Base-by-base conservation (phyloP, 768 basidiomycete species). In the Collybiopsis luxurians region DNA sequence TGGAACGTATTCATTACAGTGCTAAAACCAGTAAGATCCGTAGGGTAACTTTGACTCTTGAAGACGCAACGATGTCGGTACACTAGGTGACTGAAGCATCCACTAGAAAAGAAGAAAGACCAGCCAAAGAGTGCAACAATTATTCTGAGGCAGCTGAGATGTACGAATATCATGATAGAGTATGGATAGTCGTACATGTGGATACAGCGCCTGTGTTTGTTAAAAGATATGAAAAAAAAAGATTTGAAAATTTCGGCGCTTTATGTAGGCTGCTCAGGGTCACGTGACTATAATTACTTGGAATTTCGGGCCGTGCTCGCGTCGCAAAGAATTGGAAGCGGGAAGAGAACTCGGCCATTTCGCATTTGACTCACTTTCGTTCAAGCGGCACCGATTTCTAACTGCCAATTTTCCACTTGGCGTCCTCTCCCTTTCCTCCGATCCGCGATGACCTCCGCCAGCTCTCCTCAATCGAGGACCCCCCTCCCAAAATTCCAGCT, bases 71-170 rank as follows among this genome's bases (percentile, higher is more conserved):
- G 5, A 6, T 79, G 75, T 81, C 58, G 78, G 76, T 77, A 75
- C 81, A 80, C 81, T 75, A 82, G 85, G 84, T 87, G 86, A 86
- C 85, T 75, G 76, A 76, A 61, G 36, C 76, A 74, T 71, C 81
- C 79, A 79, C 51, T 5, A 15, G 63, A 63, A 61, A 60, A 63
- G 63, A 68, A 74, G 77, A 76, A 79, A 71, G 77, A 64, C 70
- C 79, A 71, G 85, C 85, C 85, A 83, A 86, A 82, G 79, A 77
- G 78, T 77, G 79, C 65, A 80, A 67, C 80, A 55, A 59, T 73
- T 63, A n/a, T 60, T 87, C 81, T 86, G 71, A 86, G 84, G 81
- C 79, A 64, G 69, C 66, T 63, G 64, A 61, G 80, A 81, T 84
- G 79, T 77, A 77, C 68, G 78, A 77, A 71, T 76, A 77, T 65